Percentiles rank a stretch among this genome's conserved stretches.
Conservation (phyloP, 805 yeast species). For the Komagataella mondaviorum region DNA sequence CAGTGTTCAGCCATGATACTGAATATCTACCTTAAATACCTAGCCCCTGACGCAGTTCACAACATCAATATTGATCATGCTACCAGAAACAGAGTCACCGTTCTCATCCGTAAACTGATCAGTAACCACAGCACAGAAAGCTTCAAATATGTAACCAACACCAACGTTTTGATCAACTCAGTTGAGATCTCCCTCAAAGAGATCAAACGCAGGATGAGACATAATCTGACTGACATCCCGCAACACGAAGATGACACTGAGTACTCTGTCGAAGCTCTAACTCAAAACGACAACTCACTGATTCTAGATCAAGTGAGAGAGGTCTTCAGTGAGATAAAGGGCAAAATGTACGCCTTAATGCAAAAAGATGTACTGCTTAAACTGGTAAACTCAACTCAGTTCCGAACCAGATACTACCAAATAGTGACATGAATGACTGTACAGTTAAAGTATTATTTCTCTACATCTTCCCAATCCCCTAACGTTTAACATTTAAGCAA, state of each 20-base stretch:
- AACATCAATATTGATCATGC: slow-evolving; percentile 55
- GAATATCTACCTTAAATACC: slow-evolving; percentile 50
- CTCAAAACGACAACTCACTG: slow-evolving; percentile 19
- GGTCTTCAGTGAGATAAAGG: slow-evolving; percentile 33
- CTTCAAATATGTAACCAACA: background rate
- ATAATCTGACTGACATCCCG: background rate
- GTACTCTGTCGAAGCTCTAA: slow-evolving; percentile 5
- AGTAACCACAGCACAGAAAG: background rate
- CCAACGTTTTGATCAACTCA: background rate
- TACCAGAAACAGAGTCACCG: slow-evolving; percentile 26
- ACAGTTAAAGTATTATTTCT: background rate
- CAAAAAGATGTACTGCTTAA: slow-evolving; percentile 65
- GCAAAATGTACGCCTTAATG: slow-evolving; percentile 43
- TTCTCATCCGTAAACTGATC: background rate
- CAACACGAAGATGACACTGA: background rate
- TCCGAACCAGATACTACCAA: slow-evolving; percentile 11
- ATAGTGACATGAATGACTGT: background rate
- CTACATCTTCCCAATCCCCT: background rate
- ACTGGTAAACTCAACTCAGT: slow-evolving; percentile 29
- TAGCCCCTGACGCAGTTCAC: slow-evolving; percentile 53
- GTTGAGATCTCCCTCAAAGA: background rate
- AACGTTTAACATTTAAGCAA: slow-evolving; percentile 20
- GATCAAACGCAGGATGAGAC: background rate
- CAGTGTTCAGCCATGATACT: slow-evolving; percentile 50
- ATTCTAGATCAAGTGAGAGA: slow-evolving; percentile 24